Percentiles rank a stretch among this genome's conserved stretches.
These are phyloP conservation scores for Amanita polypyramis DNA, from an alignment of 768 basidiomycete genomes.

Conservation along the genomic window DNA sequence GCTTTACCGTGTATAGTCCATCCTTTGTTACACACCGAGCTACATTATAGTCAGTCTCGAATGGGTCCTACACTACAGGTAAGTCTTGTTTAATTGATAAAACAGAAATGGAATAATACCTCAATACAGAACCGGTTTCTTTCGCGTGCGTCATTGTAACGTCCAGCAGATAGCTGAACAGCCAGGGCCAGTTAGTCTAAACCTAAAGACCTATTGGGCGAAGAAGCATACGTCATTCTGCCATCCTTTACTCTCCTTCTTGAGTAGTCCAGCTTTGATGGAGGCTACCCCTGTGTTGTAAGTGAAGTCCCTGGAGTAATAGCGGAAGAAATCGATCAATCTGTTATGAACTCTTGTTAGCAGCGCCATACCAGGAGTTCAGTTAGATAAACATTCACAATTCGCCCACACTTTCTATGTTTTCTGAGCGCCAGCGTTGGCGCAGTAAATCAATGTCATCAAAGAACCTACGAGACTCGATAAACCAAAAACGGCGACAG, in stretches of 20 bases:
- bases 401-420: conserved; percentile 87
- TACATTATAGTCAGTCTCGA: conserved; percentile 94
- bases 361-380: background rate
- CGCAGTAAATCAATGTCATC: conserved; percentile 92
- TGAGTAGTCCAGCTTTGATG: conserved; percentile 79
- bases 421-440: conserved; percentile 90
- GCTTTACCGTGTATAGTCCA: conserved; percentile 78
- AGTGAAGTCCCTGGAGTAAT: conserved; percentile 86
- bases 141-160: conserved; percentile 69
- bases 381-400: conserved; percentile 44
- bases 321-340: conserved; percentile 96
- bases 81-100: background rate
- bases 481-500: background rate
- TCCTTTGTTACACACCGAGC: conserved; percentile 94
- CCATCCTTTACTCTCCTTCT: conserved; percentile 93
- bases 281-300: conserved; percentile 90
- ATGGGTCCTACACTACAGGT: conserved; percentile 70
- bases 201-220: conserved; percentile 1
- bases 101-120: conserved; percentile 30
- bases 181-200: conserved; percentile 3
- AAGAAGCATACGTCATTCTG: conserved; percentile 67
- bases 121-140: conserved; percentile 95
- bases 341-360: conserved; percentile 29
- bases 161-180: conserved; percentile 35
- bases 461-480: conserved; percentile 62